Evolutionary conservation across 768 basidiomycete genomes (phyloP), one percentile per base, ranked within the genome.

Genomic region (Mycena chlorophos): DNA sequence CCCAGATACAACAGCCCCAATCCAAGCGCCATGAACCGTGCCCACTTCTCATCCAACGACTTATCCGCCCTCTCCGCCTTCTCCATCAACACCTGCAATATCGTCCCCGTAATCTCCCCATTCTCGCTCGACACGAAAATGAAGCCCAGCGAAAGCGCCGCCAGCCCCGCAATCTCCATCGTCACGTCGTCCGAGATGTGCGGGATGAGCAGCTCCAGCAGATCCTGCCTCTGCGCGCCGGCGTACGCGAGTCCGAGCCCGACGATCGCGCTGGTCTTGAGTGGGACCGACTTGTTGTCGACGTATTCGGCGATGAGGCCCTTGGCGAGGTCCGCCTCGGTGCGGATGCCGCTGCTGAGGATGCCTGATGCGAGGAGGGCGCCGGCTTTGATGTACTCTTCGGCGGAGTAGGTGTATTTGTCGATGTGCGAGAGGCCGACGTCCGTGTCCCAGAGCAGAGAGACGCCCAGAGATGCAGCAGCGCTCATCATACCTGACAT

Each of bases 341-440:
- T 91, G 48, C 92, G 86, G 13, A 98, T 87, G 54, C 89, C 86
- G 23, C 86, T 84, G 71, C 94, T 94, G 29, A 98, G 78, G 57
- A 98, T 86, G 57, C 97, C 97, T 12, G 89, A 98, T 0, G 96
- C 97, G 28, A 99, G 82, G 47, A 98, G 82, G 12, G 96, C 94
- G 45, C 97, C 97, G 29, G 95, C 91, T 78, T 98, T 98, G 80
- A 98, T 98, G 70, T 94, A 81, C 69, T 99, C 97, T 63, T 99
- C 97, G 1, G 90, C 74, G 0, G 93, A 94, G 68, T 98, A 98
- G 22, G 95, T 92, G 75, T 98, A 98, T 71, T 93, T 97, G 77
- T 99, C 97, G 62, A 98, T 88, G 61, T 96, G 93, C 66, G 86
- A 88, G 37, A 98, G 79, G 64, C 97, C 97, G 54, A 90, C 81